Conservation (phyloP, 345 rosid genomes). For the Populus pruinosa region DNA sequence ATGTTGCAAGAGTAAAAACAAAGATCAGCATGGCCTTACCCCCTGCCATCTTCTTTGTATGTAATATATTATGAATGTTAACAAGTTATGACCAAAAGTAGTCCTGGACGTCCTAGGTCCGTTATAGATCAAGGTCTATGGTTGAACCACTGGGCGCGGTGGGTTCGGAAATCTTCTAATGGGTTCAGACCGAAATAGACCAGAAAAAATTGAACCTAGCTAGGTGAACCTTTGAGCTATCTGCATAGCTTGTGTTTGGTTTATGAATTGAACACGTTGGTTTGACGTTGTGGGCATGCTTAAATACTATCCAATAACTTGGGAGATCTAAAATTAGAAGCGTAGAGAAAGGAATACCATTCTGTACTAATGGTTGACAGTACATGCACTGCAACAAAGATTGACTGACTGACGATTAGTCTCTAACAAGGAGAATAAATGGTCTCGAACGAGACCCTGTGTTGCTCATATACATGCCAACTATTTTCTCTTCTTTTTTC, state of each 20-base stretch:
- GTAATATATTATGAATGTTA: background rate
- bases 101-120: background rate
- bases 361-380: background rate
- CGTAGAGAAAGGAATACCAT: conserved; percentile 3
- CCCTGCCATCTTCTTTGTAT: conserved; percentile 7
- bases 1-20: conserved; percentile 19
- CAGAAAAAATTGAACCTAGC: conserved; percentile 11
- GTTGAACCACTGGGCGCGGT: conserved; percentile 5
- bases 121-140: conserved; percentile 6
- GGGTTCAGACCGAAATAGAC: conserved; percentile 13
- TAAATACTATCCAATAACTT: background rate
- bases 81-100: background rate
- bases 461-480: too few relatives aligned
- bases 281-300: background rate
- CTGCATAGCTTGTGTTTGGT: background rate
- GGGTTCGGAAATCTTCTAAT: background rate
- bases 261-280: background rate
- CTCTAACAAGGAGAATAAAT: too few relatives aligned
- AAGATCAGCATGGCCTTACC: conserved; percentile 19
- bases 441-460: too few relatives aligned
- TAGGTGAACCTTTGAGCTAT: background rate
- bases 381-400: background rate
- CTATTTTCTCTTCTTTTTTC: too few relatives aligned
- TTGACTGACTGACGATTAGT: background rate
- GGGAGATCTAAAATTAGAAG: background rate